phyloP scores from a whole-genome alignment of 1,284 basidiomycete species.

The Fistulinella staudtii region DNA sequence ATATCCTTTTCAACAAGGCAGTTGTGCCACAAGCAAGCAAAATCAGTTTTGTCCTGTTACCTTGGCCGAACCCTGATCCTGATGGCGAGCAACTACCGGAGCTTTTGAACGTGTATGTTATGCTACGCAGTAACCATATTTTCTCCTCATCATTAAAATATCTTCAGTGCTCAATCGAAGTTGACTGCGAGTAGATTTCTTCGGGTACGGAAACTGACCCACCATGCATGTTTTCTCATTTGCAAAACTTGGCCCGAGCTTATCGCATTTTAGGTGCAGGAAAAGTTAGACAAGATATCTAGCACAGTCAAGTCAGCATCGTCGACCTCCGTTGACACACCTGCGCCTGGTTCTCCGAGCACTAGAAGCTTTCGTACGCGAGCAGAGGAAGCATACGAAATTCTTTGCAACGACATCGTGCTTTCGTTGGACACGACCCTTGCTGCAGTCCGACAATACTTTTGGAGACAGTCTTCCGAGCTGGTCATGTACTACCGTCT shows the following conservation, averaged over 20 bases:
- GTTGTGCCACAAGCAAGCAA: conserved; percentile 54
- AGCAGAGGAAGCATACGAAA: conserved; percentile 81
- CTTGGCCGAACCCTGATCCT: conserved; percentile 59
- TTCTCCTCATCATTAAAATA: conserved; percentile 10
- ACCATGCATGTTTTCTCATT: conserved; percentile 58
- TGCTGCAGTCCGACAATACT: conserved; percentile 82
- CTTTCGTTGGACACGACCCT: conserved; percentile 86
- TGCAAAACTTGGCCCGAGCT: conserved; percentile 2
- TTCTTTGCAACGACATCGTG: conserved; percentile 80
- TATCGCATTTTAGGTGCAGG: conserved; percentile 59
- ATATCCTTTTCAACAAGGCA: conserved; percentile 69
- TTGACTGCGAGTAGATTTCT: conserved; percentile 85
- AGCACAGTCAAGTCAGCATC: conserved; percentile 17
- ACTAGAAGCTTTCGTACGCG: conserved; percentile 27
- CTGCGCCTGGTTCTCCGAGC: conserved; percentile 30
- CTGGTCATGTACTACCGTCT: conserved; percentile 79
- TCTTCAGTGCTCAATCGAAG: conserved; percentile 67
- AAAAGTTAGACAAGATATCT: conserved; percentile 74
- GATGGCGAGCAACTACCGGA: conserved; percentile 64
- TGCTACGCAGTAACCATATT: neutral
- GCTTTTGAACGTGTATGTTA: conserved; percentile 49
- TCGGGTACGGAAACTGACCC: conserved; percentile 78
- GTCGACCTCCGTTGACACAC: conserved; percentile 38
- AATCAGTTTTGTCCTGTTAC: conserved; percentile 84
- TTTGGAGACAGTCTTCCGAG: conserved; percentile 81